These are phyloP conservation scores for Metarhizium humberi DNA, from an alignment of 2,329 filamentous ascomycete species.

Conservation along the genomic window DNA sequence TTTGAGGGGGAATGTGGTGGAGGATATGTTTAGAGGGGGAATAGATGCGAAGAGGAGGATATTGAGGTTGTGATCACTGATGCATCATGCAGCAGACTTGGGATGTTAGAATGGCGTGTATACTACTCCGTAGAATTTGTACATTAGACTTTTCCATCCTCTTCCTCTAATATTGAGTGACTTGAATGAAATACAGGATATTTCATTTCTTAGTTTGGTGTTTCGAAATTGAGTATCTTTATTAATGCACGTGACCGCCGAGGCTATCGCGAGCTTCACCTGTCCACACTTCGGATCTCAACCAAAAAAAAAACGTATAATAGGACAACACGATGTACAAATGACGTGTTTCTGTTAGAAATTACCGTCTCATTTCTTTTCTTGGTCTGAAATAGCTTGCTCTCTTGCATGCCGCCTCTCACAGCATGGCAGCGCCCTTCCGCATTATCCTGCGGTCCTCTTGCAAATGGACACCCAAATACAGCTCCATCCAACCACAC, in stretches of 20 bases:
- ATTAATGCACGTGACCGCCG: not conserved
- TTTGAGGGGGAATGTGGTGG: constrained; percentile 54
- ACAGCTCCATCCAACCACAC: not conserved
- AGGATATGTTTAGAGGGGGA: constrained; percentile 63
- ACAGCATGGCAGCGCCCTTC: not conserved
- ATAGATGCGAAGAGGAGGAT: constrained; percentile 48
- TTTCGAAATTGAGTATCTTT: not conserved
- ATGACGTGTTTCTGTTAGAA: not conserved
- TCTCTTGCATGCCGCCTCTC: not conserved
- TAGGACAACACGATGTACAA: not conserved
- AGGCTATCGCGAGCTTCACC: not conserved
- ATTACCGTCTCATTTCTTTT: not conserved
- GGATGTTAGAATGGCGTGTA: not conserved
- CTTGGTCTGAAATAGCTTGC: too few species aligned
- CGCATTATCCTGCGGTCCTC: not conserved
- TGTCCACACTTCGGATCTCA: not conserved
- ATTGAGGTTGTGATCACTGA: constrained; percentile 28
- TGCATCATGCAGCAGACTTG: not conserved
- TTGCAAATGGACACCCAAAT: not conserved
- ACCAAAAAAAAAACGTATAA: not conserved
- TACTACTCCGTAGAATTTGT: not conserved
- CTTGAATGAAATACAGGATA: not conserved
- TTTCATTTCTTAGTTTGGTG: not conserved
- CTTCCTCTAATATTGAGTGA: too few species aligned
- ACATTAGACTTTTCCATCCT: not conserved